These are phyloP conservation scores for Aspergillus sp. DNA, from an alignment of 2,329 filamentous ascomycete genomes.

Conservation along the genomic window DNA sequence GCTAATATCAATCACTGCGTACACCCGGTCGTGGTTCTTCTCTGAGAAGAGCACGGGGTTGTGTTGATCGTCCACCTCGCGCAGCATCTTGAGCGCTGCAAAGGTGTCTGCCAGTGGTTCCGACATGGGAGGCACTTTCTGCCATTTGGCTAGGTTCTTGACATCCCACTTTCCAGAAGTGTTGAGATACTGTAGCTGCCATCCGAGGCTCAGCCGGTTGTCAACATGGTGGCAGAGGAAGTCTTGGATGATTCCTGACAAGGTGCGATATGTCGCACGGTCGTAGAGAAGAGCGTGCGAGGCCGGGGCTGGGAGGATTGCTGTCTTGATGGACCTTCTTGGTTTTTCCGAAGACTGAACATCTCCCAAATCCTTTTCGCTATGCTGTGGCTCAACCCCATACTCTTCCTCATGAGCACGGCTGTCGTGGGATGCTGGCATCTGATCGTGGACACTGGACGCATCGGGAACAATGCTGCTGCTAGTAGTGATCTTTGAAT, in stretches of 20 bases:
- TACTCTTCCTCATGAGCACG: conserved; percentile 23
- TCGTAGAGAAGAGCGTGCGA: conserved; percentile 82
- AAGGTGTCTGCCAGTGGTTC: conserved; percentile 74
- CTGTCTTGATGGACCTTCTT: conserved; percentile 58
- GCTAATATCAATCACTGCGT: conserved; percentile 82
- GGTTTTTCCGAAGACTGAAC: conserved; percentile 25
- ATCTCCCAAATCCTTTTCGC: conserved; percentile 13
- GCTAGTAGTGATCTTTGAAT: conserved; percentile 20
- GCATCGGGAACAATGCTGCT: conserved; percentile 27
- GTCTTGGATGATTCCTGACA: conserved; percentile 76
- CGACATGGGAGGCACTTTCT: conserved; percentile 72
- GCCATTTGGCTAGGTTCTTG: conserved; percentile 92
- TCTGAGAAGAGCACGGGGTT: conserved; percentile 68
- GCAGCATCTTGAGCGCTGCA: conserved; percentile 85
- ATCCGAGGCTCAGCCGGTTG: conserved; percentile 71
- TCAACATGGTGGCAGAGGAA: conserved; percentile 75
- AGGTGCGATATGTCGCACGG: conserved; percentile 66
- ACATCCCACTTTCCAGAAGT: conserved; percentile 96
- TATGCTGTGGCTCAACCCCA: conserved; percentile 16
- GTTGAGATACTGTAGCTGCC: conserved; percentile 86
- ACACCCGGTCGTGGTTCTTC: conserved; percentile 62
- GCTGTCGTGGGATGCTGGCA: conserved; percentile 7
- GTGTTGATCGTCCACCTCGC: conserved; percentile 81
- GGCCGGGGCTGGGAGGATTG: conserved; percentile 69
- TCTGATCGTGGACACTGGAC: conserved; percentile 22